Percentiles rank a stretch among this genome's conserved stretches.
These are phyloP conservation scores for Neonectria punicea DNA, from an alignment of 2,329 filamentous ascomycete species.

Conservation along the genomic window DNA sequence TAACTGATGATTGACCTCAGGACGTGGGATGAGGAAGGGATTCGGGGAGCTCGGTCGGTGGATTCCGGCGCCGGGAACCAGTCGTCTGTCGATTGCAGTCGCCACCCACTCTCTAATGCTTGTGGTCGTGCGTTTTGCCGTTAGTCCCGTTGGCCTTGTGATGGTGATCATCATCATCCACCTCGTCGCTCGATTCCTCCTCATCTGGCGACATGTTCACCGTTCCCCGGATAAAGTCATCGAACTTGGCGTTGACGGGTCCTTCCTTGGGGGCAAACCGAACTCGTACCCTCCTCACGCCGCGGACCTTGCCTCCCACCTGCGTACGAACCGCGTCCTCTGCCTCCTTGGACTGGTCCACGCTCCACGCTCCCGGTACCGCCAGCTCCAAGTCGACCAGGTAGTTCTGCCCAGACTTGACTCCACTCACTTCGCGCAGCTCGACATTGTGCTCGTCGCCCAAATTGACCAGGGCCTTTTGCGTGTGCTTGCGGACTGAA, in stretches of 20 bases:
- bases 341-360: constrained; percentile 74
- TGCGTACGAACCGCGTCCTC: constrained; percentile 79
- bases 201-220: constrained; percentile 72
- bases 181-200: constrained; percentile 53
- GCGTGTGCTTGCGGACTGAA: constrained; percentile 74
- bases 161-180: constrained; percentile 52
- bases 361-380: constrained; percentile 79
- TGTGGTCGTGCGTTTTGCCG: constrained; percentile 35
- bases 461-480: constrained; percentile 66
- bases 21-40: background rate
- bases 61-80: background rate
- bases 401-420: constrained; percentile 98
- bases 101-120: constrained; percentile 35
- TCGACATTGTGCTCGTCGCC: constrained; percentile 69
- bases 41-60: background rate
- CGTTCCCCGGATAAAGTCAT: constrained; percentile 81
- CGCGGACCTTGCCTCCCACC: constrained; percentile 81
- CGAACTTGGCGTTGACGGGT: constrained; percentile 67
- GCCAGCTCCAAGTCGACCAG: constrained; percentile 89
- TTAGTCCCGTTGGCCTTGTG: constrained; percentile 42
- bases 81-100: constrained; percentile 4
- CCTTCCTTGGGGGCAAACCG: constrained; percentile 81
- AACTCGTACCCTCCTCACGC: constrained; percentile 84
- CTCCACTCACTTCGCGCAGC: constrained; percentile 82
- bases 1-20: background rate